Conservation (phyloP, 176 grass and related monocot genomes). For the Lolium multiflorum region DNA sequence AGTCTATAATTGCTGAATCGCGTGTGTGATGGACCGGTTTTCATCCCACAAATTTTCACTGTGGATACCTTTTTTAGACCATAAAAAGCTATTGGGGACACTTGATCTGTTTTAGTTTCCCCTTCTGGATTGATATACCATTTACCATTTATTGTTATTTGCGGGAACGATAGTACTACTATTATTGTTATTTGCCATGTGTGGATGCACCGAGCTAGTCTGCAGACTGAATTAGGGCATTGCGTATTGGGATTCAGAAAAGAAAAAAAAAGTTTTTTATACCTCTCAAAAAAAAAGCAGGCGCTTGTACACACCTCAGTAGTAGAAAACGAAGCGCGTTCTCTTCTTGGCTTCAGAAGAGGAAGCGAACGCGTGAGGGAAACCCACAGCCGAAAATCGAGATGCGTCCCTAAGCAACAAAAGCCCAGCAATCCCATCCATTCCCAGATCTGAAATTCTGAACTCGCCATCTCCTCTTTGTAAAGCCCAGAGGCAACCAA, state of each 20-base stretch:
- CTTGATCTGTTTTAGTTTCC: conserved; percentile 14
- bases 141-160: no score
- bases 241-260: not conserved
- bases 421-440: not conserved
- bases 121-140: not conserved
- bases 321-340: not conserved
- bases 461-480: not conserved
- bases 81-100: not conserved
- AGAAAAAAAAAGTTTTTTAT: no score
- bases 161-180: no score
- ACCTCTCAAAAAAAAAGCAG: no score
- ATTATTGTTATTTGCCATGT: not conserved
- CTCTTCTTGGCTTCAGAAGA: not conserved
- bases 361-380: not conserved
- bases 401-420: not conserved
- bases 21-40: not conserved
- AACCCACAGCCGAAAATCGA: not conserved
- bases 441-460: not conserved
- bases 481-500: not conserved
- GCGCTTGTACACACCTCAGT: no score
- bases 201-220: not conserved
- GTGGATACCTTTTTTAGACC: no score
- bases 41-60: no score
- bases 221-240: not conserved
- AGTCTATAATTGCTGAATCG: not conserved